These are phyloP conservation scores for Parastagonospora avenae DNA, from an alignment of 2,329 filamentous ascomycete species.

Conservation along the genomic window DNA sequence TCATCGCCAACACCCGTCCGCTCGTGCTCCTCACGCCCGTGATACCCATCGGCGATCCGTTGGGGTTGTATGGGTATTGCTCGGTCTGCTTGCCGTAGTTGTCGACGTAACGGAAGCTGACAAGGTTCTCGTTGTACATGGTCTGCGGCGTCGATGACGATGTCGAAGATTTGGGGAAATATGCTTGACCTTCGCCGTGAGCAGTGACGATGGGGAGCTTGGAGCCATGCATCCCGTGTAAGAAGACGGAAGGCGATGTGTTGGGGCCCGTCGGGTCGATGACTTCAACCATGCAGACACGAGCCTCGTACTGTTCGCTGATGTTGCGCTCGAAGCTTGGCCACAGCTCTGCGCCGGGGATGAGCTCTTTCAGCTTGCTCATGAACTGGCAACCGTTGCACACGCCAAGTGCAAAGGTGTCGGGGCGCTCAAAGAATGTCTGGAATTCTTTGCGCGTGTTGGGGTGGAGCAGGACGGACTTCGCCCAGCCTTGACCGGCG, in stretches of 20 bases:
- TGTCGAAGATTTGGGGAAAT: conserved; percentile 49
- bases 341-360: conserved; percentile 83
- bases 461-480: conserved; percentile 84
- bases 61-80: conserved; percentile 86
- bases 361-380: conserved; percentile 78
- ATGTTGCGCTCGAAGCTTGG: conserved; percentile 84
- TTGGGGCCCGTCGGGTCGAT: conserved; percentile 59
- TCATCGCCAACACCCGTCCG: conserved; percentile 82
- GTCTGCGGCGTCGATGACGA: conserved; percentile 49
- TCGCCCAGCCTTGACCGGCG: conserved; percentile 96
- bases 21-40: conserved; percentile 78
- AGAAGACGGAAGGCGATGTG: conserved; percentile 71
- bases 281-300: conserved; percentile 84
- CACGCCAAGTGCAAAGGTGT: conserved; percentile 91
- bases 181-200: conserved; percentile 87
- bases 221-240: conserved; percentile 84
- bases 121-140: conserved; percentile 70
- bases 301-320: conserved; percentile 87
- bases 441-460: conserved; percentile 78
- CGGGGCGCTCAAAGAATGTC: conserved; percentile 81
- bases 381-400: conserved; percentile 99
- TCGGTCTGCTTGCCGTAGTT: conserved; percentile 78
- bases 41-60: conserved; percentile 81
- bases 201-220: conserved; percentile 84
- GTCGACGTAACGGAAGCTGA: conserved; percentile 83